These are phyloP conservation scores for Panicum hallii DNA, from an alignment of 202 grass and related monocot species.

Conservation along the genomic window DNA sequence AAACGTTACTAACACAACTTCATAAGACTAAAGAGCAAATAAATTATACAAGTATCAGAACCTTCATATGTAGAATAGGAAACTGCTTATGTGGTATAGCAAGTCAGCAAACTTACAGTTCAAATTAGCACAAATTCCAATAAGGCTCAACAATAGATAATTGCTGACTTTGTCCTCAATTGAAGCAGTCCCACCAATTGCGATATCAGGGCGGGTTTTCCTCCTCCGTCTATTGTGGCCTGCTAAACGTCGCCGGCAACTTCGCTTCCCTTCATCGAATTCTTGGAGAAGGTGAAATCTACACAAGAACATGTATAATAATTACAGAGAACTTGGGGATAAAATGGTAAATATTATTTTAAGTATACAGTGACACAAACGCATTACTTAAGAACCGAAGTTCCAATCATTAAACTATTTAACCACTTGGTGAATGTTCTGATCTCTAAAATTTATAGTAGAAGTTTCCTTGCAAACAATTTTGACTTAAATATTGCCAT, in stretches of 20 bases:
- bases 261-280: conserved; percentile 97
- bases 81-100: conserved; percentile 16
- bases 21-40: background rate
- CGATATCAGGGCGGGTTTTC: conserved; percentile 76
- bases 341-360: background rate
- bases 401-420: conserved; percentile 34
- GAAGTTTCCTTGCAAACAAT: conserved; percentile 14
- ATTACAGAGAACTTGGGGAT: conserved; percentile 7
- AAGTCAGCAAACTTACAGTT: conserved; percentile 68
- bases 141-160: conserved; percentile 84
- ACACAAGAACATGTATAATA: conserved; percentile 39
- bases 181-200: conserved; percentile 50
- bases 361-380: background rate
- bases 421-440: conserved; percentile 7
- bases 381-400: background rate
- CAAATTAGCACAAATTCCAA: conserved; percentile 80
- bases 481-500: background rate
- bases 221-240: conserved; percentile 94
- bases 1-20: conserved; percentile 20
- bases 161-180: conserved; percentile 80
- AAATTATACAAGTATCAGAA: conserved; percentile 22
- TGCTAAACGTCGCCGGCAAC: conserved; percentile 87
- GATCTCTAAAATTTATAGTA: conserved; percentile 14
- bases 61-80: conserved; percentile 1
- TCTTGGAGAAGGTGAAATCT: conserved; percentile 96